Conservation (phyloP, 257 asterid genomes). For the Buddleja alternifolia region DNA sequence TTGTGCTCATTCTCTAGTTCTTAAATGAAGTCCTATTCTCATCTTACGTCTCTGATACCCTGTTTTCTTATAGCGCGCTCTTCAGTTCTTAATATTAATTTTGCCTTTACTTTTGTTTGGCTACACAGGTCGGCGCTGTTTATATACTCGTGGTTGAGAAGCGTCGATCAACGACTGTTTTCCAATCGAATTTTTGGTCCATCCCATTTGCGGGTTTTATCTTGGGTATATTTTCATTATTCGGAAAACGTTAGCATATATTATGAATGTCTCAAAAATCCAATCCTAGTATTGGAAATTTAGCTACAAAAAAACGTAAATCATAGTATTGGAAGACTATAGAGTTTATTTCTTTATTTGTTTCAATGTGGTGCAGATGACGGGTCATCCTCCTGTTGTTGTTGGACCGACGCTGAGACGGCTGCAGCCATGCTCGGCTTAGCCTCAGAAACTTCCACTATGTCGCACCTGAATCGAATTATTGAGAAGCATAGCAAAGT, state of each 20-base stretch:
- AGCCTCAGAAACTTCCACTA: conserved; percentile 27
- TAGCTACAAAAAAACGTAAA: too few relatives aligned
- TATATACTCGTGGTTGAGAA: conserved; percentile 61
- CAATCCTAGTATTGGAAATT: background rate
- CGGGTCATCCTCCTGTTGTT: conserved; percentile 75
- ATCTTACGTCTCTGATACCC: too few relatives aligned
- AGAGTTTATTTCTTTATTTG: background rate
- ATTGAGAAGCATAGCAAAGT: conserved; percentile 53
- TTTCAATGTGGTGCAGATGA: conserved; percentile 59
- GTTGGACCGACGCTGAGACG: conserved; percentile 69
- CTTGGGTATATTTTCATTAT: conserved; percentile 50
- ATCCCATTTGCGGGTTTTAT: conserved; percentile 80
- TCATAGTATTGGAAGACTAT: too few relatives aligned
- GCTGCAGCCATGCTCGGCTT: conserved; percentile 72
- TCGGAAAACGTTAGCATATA: background rate
- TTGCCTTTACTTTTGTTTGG: conserved; percentile 14
- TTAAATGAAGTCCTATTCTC: too few relatives aligned
- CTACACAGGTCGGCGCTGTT: conserved; percentile 67
- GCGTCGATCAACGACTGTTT: conserved; percentile 28
- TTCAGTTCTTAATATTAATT: background rate
- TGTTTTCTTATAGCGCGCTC: too few relatives aligned
- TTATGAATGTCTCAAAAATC: conserved; percentile 3
- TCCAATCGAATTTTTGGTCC: conserved; percentile 34
- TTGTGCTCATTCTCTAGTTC: too few relatives aligned
- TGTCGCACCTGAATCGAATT: conserved; percentile 39